phyloP scores from a whole-genome alignment of 2,329 filamentous ascomycete species.

The Botrytis paeoniae region DNA sequence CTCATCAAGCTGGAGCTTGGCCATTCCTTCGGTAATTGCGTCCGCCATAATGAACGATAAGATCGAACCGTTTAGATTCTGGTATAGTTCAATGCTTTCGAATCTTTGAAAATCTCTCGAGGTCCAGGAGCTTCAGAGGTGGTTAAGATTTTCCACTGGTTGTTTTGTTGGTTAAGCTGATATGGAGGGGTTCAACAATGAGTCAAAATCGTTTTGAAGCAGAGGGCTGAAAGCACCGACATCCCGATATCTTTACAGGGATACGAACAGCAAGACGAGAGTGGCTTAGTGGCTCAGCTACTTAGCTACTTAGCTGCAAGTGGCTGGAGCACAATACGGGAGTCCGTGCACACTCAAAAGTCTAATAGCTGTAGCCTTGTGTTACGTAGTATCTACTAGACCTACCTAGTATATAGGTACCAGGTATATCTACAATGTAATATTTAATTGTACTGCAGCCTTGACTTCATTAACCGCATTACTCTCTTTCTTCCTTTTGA shows the following conservation, averaged over 20 bases:
- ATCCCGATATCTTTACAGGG: not conserved
- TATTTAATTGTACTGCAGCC: not conserved
- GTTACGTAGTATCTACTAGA: not conserved
- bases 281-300: not conserved
- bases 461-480: not conserved
- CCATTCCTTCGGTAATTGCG: constrained; percentile 43
- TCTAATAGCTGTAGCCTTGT: not conserved
- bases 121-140: not conserved
- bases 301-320: not conserved
- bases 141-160: not conserved
- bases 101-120: not conserved
- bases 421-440: not conserved
- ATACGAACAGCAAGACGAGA: not conserved
- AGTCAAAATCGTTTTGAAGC: not conserved
- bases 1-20: constrained; percentile 60
- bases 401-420: not conserved
- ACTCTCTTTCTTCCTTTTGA: not conserved
- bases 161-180: not conserved
- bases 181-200: constrained; percentile 5
- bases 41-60: constrained; percentile 44
- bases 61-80: not conserved
- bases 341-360: not conserved
- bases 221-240: constrained; percentile 2
- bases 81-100: not conserved
- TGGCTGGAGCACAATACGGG: not conserved